Base-by-base conservation (phyloP, 2,329 filamentous ascomycete genomes). In the Zymoseptoria pseudotritici region DNA sequence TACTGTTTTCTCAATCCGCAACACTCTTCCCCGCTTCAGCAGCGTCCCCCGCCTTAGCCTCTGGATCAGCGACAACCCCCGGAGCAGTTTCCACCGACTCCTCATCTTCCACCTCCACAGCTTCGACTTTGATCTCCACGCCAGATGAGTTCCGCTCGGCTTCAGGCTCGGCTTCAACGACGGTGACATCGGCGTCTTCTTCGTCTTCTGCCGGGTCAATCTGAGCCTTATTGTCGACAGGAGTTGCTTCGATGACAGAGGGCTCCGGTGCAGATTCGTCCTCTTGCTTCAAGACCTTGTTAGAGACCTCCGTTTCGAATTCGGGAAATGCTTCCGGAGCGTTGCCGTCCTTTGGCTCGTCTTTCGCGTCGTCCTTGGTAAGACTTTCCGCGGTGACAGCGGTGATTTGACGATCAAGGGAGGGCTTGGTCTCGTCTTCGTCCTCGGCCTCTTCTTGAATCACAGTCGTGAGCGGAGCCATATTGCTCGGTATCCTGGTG, bases 401-500 rank as follows among this genome's bases (percentile, higher is more conserved):
- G 50, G 67, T 69, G 31, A 64, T 60, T 46, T 67, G 64, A 10
- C 67, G 63, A 53, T 71, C 70, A 26, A 72, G 61, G 3, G 56
- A 57, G 6, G 64, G 61, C 61, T 70, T 64, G 19, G 57, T 53
- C 19, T 64, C 58, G n/a, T 68, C 66, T 22, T 73, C 67, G 20
- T 69, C 68, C 61, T 96, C 91, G 68, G 95, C 91, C 58, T 89
- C 86, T 55, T 90, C 86, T 72, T 96, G 91, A 42, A 90, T 82
- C 13, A 96, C 91, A 0, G 90, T 94, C 1, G 86, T 86, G 20
- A 96, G 88, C 4, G 87, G 83, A 57, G 87, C 90, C 54, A 89
- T 87, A 13, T 88, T 87, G 13, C 89, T 93, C 22, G 89, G 88
- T 64, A 87, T 92, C 72, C 90, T 89, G 68, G 90, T 87, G 73